phyloP scores from a whole-genome alignment of 345 rosid species.

The Eucalyptus fibrosa region DNA sequence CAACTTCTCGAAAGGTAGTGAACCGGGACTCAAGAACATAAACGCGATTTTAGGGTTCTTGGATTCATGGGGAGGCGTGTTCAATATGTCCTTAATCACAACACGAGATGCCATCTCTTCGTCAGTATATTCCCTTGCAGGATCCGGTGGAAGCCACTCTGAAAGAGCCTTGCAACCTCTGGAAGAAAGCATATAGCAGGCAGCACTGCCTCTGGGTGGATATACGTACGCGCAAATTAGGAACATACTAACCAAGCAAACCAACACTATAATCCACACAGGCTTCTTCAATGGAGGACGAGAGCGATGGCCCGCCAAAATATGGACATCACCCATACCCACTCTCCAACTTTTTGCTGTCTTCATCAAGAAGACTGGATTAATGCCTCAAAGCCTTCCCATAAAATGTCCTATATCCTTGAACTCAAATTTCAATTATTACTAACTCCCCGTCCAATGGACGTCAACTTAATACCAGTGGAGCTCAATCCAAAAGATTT shows the following conservation, averaged over 20 bases:
- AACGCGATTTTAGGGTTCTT: conserved; percentile 74
- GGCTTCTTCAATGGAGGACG: conserved; percentile 70
- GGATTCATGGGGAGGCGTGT: conserved; percentile 26
- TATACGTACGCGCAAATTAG: conserved; percentile 60
- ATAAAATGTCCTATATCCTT: not conserved
- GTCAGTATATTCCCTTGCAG: conserved; percentile 65
- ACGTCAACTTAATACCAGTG: not conserved
- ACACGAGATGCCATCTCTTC: conserved; percentile 72
- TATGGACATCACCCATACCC: conserved; percentile 54
- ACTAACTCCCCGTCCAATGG: not conserved
- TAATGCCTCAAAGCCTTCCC: conserved; percentile 1
- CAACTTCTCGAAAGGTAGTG: conserved; percentile 85
- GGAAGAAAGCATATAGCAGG: conserved; percentile 75
- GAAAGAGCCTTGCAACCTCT: conserved; percentile 75
- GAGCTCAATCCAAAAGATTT: not conserved
- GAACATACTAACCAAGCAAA: conserved; percentile 66
- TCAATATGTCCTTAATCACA: conserved; percentile 62
- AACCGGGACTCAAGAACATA: conserved; percentile 79
- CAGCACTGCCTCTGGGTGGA: conserved; percentile 60
- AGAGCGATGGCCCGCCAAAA: conserved; percentile 56
- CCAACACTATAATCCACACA: conserved; percentile 62
- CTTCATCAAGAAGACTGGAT: conserved; percentile 40
- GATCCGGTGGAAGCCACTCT: conserved; percentile 89
- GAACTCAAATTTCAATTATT: not conserved
- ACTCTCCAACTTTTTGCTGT: conserved; percentile 57